Evolutionary conservation across 805 yeast genomes (phyloP), one percentile per base, ranked within the genome.

Genomic region (Lachancea meyersii): DNA sequence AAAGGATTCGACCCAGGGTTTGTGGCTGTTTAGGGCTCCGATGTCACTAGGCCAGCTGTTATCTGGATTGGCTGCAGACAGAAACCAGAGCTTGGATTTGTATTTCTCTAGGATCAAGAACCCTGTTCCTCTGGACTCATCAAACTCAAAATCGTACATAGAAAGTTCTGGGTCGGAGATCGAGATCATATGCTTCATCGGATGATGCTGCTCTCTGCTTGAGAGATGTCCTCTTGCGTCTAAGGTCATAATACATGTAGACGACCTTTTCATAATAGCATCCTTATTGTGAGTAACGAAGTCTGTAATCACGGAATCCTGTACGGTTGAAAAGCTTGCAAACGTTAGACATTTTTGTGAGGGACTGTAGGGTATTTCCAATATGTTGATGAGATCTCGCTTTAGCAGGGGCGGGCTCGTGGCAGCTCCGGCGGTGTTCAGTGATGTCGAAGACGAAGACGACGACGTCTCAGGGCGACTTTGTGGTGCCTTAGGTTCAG

Each of bases 81-180:
- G 78, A 5, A 81, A 72, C 64, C 83, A 67, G 45, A 74, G 75
- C 34, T 77, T 78, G 42, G 71, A 68, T 46, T 72, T 73, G 49
- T 76, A 70, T 51, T 80, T 65, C 53, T 83, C 89, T 22, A 83
- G 55, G 10, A 82, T 80, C 35, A 82, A 64, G 52, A 76, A 82
- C 0, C 91, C 93, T 43, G 68, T 72, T 19, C 69, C 68, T 5
- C 69, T 68, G 16, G 62, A 65, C 44, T 78, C 84, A 48, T 79
- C 80, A 60, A 84, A 83, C 57, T 83, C 91, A 60, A 80, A 82
- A 60, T 83, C 91, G 57, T 83, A 84, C 80, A 84, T 79, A 54
- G 85, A 84, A 42, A 83, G 77, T 49, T 76, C 68, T 34, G 67
- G 63, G 51, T 74, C 77, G 3, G 55, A 53, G 13, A 61, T 50